These are phyloP conservation scores for Malassezia restricta DNA, from an alignment of 1,284 basidiomycete genomes.

Conservation along the genomic window DNA sequence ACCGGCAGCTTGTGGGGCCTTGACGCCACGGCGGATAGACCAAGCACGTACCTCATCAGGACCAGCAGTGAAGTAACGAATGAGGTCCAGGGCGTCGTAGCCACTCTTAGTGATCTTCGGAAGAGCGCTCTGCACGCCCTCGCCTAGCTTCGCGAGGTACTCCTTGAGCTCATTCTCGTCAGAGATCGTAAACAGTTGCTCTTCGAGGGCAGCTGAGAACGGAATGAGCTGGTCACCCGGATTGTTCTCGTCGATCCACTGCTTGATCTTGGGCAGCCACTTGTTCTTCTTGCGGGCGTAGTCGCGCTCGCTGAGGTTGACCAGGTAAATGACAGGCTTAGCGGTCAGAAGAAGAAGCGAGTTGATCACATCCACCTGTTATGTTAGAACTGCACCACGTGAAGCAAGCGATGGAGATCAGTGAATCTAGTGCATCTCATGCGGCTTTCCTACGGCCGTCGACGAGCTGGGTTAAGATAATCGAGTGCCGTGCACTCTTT, in stretches of 20 bases:
- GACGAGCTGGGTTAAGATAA: conserved; percentile 57
- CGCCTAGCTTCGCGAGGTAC: conserved; percentile 34
- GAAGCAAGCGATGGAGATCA: conserved; percentile 18
- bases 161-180: conserved; percentile 28
- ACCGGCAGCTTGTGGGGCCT: conserved; percentile 92
- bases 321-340: conserved; percentile 94
- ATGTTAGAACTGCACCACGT: background rate
- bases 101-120: conserved; percentile 44
- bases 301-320: conserved; percentile 91
- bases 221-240: conserved; percentile 91
- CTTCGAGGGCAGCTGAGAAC: conserved; percentile 91
- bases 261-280: conserved; percentile 97
- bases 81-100: conserved; percentile 40
- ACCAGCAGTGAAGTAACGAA: conserved; percentile 69
- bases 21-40: conserved; percentile 86
- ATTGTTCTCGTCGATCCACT: conserved; percentile 95
- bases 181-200: conserved; percentile 58
- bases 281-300: conserved; percentile 98
- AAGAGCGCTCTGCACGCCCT: conserved; percentile 36
- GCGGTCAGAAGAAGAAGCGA: conserved; percentile 79
- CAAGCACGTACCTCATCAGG: conserved; percentile 90
- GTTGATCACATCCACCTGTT: conserved; percentile 90
- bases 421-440: conserved; percentile 33
- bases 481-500: conserved; percentile 63
- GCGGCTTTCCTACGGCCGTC: conserved; percentile 53